Conservation (phyloP, 2,329 filamentous ascomycete genomes). For the Fusarium aywerte region DNA sequence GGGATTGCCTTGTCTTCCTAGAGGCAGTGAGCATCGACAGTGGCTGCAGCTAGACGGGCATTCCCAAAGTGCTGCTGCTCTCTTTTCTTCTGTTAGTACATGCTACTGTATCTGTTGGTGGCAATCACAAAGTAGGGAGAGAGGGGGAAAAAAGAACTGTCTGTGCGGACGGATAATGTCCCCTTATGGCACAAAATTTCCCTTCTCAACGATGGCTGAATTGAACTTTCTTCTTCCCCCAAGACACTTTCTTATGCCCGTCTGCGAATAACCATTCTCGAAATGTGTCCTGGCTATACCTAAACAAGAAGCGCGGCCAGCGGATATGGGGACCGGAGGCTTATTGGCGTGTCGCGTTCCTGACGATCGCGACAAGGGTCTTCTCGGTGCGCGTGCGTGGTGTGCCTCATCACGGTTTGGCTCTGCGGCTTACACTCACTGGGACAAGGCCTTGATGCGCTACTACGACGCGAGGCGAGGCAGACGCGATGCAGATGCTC, state of each 20-base stretch:
- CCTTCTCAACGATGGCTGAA: conserved; percentile 4
- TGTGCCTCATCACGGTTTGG: conserved; percentile 9
- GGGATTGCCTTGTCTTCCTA: conserved; percentile 13
- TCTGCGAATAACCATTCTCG: background rate
- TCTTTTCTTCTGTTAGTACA: background rate
- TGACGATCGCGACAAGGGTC: conserved; percentile 45
- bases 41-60: conserved; percentile 5
- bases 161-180: conserved; percentile 17
- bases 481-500: conserved; percentile 19
- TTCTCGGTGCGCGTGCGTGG: conserved; percentile 1
- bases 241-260: background rate
- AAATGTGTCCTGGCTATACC: conserved; percentile 18
- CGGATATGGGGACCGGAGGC: conserved; percentile 12
- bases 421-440: conserved; percentile 19
- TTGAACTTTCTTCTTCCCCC: conserved; percentile 14
- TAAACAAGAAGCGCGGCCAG: conserved; percentile 20
- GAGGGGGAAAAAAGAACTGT: background rate
- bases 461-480: conserved; percentile 1
- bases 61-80: background rate
- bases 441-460: conserved; percentile 10
- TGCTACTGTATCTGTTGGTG: background rate
- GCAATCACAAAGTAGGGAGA: background rate
- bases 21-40: background rate
- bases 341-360: conserved; percentile 40
- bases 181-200: conserved; percentile 3